These are phyloP conservation scores for Cajanus cajan DNA, from an alignment of 306 rosid genomes.

Conservation along the genomic window DNA sequence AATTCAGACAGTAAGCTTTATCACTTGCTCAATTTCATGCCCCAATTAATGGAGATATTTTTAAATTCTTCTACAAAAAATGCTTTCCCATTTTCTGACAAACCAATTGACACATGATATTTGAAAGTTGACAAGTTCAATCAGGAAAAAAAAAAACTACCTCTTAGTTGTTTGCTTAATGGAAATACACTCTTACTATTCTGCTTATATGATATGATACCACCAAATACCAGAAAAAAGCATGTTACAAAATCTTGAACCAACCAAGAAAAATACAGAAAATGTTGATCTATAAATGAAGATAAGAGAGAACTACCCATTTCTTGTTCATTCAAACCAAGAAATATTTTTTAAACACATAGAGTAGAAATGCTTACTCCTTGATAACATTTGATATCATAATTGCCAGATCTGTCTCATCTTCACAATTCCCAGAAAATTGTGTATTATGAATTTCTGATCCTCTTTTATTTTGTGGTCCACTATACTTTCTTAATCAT, in stretches of 20 bases:
- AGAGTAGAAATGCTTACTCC: background rate
- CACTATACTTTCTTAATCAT: background rate
- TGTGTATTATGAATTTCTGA: background rate
- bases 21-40: conserved; percentile 11
- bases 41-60: background rate
- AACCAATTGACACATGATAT: background rate
- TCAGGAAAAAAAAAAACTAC: background rate
- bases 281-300: background rate
- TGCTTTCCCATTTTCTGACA: background rate
- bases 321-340: background rate
- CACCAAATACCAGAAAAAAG: background rate
- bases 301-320: background rate
- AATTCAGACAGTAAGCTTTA: background rate
- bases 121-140: background rate
- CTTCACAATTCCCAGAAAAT: background rate
- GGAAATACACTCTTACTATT: background rate
- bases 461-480: background rate
- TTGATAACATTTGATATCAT: background rate
- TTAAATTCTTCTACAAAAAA: background rate
- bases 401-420: conserved; percentile 8
- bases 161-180: background rate
- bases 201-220: background rate
- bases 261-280: background rate
- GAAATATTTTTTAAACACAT: background rate
- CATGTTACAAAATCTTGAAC: background rate